phyloP scores from a whole-genome alignment of 176 grass and related monocot species.

The Puya raimondii region DNA sequence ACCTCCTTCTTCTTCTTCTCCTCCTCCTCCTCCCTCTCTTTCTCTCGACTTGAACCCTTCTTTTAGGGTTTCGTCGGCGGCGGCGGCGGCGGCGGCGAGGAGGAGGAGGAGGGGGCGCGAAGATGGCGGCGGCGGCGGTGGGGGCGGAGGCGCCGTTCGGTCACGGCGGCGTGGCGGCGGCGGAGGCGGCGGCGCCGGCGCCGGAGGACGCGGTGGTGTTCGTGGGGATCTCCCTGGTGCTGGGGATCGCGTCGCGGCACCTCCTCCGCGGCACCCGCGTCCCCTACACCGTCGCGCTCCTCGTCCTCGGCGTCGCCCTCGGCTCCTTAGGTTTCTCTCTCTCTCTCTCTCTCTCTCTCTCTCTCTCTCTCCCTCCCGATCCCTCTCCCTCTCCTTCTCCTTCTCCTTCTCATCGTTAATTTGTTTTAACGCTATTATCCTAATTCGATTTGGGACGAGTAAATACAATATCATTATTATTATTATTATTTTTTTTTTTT shows the following conservation, averaged over 20 bases:
- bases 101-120: too few relatives aligned
- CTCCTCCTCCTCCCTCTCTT: too few relatives aligned
- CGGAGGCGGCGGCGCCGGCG: background rate
- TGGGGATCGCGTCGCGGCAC: conserved; percentile 87
- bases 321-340: conserved; percentile 38
- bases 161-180: background rate
- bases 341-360: background rate
- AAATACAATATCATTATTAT: too few relatives aligned
- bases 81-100: too few relatives aligned
- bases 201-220: conserved; percentile 89
- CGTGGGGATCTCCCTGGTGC: conserved; percentile 72
- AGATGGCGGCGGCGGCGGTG: background rate
- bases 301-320: conserved; percentile 66
- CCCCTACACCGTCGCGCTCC: conserved; percentile 92
- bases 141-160: background rate
- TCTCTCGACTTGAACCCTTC: too few relatives aligned
- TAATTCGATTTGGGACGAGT: too few relatives aligned
- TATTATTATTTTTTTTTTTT: too few relatives aligned
- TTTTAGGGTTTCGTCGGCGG: too few relatives aligned
- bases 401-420: background rate
- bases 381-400: background rate
- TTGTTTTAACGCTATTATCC: background rate
- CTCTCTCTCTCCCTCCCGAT: background rate
- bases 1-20: too few relatives aligned
- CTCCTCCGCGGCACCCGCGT: conserved; percentile 81